Percentiles rank a stretch among this genome's conserved stretches.
These are phyloP conservation scores for Blastobotrys proliferans DNA, from an alignment of 1,139 yeast genomes.

Conservation along the genomic window DNA sequence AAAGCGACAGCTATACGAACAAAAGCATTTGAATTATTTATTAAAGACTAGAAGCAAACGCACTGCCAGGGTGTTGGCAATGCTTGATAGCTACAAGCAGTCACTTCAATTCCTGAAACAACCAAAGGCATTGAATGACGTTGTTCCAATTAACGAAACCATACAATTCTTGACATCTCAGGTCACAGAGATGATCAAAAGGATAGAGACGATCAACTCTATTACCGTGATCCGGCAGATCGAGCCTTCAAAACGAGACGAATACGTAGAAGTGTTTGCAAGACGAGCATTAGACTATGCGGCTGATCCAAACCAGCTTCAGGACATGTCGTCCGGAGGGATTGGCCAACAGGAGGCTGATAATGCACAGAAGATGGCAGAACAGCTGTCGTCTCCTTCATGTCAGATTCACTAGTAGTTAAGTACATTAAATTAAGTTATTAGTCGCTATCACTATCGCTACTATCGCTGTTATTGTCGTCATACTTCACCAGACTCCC, in stretches of 20 bases:
- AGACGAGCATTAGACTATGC: conserved; percentile 20
- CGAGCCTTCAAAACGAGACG: conserved; percentile 17
- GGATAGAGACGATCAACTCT: conserved; percentile 12
- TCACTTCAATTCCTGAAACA: conserved; percentile 30
- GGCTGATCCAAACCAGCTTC: conserved; percentile 12
- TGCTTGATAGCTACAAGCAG: conserved; percentile 35
- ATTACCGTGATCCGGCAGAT: background rate
- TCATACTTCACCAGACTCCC: conserved; percentile 9
- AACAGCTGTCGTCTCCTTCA: too few species aligned
- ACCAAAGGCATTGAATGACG: conserved; percentile 35
- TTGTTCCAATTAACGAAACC: conserved; percentile 53
- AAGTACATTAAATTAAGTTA: too few species aligned
- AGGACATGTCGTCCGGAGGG: background rate
- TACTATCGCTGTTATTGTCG: conserved; percentile 5
- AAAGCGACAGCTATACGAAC: conserved; percentile 43
- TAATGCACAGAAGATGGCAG: background rate
- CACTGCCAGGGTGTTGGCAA: conserved; percentile 38
- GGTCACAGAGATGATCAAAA: conserved; percentile 17
- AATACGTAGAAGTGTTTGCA: conserved; percentile 20
- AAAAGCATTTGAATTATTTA: conserved; percentile 44
- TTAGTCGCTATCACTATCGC: conserved; percentile 15
- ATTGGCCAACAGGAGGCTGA: background rate
- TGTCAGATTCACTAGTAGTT: too few species aligned
- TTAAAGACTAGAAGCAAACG: conserved; percentile 40
- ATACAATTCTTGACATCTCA: conserved; percentile 44